Evolutionary conservation across 164 flowering plant species (phyloP), one percentile per base, ranked within the genome.

Genomic region (Houttuynia cordata): DNA sequence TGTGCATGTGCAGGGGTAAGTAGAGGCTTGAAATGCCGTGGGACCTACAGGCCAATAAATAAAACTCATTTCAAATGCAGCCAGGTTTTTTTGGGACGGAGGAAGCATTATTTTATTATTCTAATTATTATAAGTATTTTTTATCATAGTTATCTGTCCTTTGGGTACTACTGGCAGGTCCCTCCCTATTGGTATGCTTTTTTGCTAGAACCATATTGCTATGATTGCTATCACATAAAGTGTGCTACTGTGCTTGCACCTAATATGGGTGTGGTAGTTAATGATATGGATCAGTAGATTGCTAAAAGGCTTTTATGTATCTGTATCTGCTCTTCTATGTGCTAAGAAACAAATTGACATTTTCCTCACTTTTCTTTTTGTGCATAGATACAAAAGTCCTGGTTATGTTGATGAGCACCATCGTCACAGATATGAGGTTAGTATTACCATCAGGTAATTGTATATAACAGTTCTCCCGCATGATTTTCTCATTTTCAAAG

Each of bases 401-500:
- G 67, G 70, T 49, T 73, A 78, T 70, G 91, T 91, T 62, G 96
- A 91, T 71, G 99, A 94, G 71, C 83, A 97, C 8, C 99, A 94
- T 71, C 85, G 99, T 13, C 99, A 94, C 71, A 81, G 99, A 78
- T 90, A 83, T 59, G 99, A 94, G 97, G 99, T 86, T 57, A 42
- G 67, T 30, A 24, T 53, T 39, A 24, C 9, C 62, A 23, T 2
- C 49, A 45, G 37, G n/a, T 37, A 22, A 1, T 18, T 3, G 39
- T 59, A 39, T 23, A 52, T n/a, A 52, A 8, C 6, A 18, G 55
- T 52, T n/a, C 55, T 19, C n/a, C 7, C 5, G 8, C 23, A 18
- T n/a, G 20, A n/a, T n/a, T 52, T n/a, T 23, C 12, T 21, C 6
- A 3, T 12, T n/a, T 20, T 1, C 9, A 52, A 52, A 7, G 7